Evolutionary conservation across 371 early-diverging fungal genomes (phyloP).

Genomic region (Chytridium lagenaria): DNA sequence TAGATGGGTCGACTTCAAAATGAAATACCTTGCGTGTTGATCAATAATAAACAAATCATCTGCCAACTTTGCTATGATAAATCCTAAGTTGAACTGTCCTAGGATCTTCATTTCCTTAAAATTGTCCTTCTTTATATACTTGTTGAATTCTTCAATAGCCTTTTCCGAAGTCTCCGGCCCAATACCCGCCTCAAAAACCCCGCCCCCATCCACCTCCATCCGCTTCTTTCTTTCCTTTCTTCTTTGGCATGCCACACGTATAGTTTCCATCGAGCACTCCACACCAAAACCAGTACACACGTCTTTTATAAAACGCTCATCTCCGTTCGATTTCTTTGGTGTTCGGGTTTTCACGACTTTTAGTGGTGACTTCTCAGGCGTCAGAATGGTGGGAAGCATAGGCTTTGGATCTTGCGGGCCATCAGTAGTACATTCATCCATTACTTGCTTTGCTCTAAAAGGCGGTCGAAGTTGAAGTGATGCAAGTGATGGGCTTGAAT

Average conservation of each 20-base stretch:
- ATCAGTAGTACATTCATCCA: too few species aligned
- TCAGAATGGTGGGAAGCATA: too few species aligned
- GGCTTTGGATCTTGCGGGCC: too few species aligned
- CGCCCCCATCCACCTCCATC: conserved; percentile 17
- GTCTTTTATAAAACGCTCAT: too few species aligned
- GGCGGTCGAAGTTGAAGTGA: too few species aligned
- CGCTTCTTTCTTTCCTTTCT: not conserved
- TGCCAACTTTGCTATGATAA: conserved; percentile 82
- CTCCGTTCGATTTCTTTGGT: too few species aligned
- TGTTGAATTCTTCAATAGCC: conserved; percentile 50
- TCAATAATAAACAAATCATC: conserved; percentile 92
- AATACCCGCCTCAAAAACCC: conserved; percentile 25
- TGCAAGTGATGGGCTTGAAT: too few species aligned
- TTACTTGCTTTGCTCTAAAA: too few species aligned
- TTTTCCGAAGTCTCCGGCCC: conserved; percentile 22
- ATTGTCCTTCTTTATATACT: conserved; percentile 78
- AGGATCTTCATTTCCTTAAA: conserved; percentile 84
- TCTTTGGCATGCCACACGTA: not conserved
- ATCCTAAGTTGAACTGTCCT: conserved; percentile 99
- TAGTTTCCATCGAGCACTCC: not conserved
- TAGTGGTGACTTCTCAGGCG: too few species aligned
- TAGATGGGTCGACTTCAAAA: too few species aligned
- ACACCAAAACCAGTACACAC: too few species aligned
- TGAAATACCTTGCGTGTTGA: conserved; percentile 85
- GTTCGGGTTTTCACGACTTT: too few species aligned